Evolutionary conservation across 371 early-diverging fungal species (phyloP).

Genomic region (Conidiobolus coronatus): DNA sequence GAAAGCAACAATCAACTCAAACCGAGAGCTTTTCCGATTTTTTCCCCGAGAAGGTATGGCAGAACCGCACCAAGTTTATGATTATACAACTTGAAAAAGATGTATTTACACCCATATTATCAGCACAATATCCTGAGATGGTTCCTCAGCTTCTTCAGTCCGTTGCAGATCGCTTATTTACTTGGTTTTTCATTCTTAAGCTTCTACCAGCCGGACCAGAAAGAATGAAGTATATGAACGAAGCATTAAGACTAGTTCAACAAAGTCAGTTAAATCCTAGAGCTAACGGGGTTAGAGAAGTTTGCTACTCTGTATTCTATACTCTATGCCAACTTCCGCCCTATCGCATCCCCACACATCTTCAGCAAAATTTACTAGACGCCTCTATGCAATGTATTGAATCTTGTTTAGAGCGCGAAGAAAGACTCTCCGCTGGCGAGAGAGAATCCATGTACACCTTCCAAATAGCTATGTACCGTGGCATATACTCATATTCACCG

Average conservation of each 20-base stretch:
- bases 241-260: neutral
- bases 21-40: neutral
- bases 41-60: constrained; percentile 1
- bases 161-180: neutral
- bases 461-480: neutral
- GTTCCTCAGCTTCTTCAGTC: neutral
- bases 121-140: neutral
- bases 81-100: neutral
- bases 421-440: neutral
- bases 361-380: neutral
- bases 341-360: neutral
- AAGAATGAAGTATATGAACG: neutral
- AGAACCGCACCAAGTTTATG: constrained; percentile 1
- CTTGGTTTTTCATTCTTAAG: neutral
- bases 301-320: neutral
- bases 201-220: neutral
- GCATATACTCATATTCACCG: too few relatives aligned
- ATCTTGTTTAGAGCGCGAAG: neutral
- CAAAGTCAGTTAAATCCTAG: neutral
- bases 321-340: neutral
- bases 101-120: neutral
- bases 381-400: neutral
- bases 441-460: constrained; percentile 3
- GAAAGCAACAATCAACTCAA: neutral
- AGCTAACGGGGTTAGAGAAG: neutral